Percentiles rank a stretch among this genome's conserved stretches.
Evolutionary conservation across 768 basidiomycete genomes (phyloP).

Genomic region (Fomitopsis serialis): DNA sequence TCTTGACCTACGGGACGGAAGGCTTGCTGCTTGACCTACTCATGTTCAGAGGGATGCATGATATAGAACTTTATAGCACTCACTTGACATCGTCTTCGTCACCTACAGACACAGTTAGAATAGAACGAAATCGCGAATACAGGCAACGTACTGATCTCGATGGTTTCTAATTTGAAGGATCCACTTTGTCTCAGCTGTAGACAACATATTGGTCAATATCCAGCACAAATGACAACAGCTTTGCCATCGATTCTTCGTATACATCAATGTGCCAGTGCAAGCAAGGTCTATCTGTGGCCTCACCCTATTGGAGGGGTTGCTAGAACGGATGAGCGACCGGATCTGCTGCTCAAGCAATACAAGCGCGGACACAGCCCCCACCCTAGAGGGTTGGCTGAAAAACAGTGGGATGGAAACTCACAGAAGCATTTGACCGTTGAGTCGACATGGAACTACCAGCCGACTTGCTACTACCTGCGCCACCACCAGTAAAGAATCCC

Average conservation of each 20-base stretch:
- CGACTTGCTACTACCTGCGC: neutral
- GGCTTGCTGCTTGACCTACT: neutral
- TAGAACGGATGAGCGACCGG: no score
- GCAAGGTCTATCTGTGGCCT: no score
- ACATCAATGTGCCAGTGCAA: no score
- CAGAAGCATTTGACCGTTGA: neutral
- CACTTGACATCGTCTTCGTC: conserved; percentile 16
- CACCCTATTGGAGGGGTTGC: no score
- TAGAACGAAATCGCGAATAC: neutral
- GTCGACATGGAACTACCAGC: neutral
- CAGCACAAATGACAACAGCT: no score
- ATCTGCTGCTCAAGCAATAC: no score
- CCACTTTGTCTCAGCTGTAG: conserved; percentile 1
- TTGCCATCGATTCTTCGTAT: no score
- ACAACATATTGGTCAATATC: neutral
- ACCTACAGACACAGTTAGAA: conserved; percentile 3
- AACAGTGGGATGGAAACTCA: neutral
- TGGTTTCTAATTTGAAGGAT: conserved; percentile 5
- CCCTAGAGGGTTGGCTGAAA: no score
- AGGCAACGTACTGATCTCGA: conserved; percentile 16
- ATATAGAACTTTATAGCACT: neutral
- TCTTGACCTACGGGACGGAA: neutral
- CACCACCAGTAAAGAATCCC: conserved; percentile 19
- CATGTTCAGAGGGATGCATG: neutral
- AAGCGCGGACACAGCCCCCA: no score